Percentiles rank a stretch among this genome's conserved stretches.
These are phyloP conservation scores for Trichophyton verrucosum DNA, from an alignment of 2,329 filamentous ascomycete genomes.

Conservation along the genomic window DNA sequence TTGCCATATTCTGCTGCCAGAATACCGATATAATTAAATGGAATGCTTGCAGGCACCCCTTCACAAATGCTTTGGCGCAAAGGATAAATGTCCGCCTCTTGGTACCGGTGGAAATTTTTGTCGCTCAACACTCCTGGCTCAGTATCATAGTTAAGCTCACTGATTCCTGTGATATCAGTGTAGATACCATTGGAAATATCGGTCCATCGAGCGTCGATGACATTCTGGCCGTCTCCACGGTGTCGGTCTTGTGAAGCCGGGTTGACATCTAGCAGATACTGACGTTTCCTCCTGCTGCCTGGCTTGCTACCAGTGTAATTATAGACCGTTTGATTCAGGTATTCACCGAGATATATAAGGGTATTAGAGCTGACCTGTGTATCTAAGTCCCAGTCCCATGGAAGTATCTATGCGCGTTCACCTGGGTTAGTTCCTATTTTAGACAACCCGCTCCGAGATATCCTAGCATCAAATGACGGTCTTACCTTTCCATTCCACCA, in stretches of 20 bases:
- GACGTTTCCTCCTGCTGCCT: slow-evolving; percentile 33
- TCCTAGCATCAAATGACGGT: background rate
- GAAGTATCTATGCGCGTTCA: slow-evolving; percentile 65
- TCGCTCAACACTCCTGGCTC: slow-evolving; percentile 60
- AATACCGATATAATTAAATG: slow-evolving; percentile 35
- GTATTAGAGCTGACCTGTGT: slow-evolving; percentile 62
- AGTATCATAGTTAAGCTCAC: slow-evolving; percentile 49
- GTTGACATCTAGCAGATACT: slow-evolving; percentile 67
- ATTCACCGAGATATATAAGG: slow-evolving; percentile 50
- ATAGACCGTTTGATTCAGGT: slow-evolving; percentile 56
- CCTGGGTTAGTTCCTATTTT: slow-evolving; percentile 43
- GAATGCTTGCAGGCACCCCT: slow-evolving; percentile 56
- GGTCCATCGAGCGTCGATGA: slow-evolving; percentile 78
- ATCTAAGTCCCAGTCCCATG: slow-evolving; percentile 77
- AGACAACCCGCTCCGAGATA: too few relatives aligned
- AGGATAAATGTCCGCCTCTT: slow-evolving; percentile 60
- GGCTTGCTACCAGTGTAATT: slow-evolving; percentile 29
- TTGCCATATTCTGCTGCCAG: slow-evolving; percentile 30
- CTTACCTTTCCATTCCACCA: slow-evolving; percentile 65
- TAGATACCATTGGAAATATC: slow-evolving; percentile 64
- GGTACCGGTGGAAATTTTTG: slow-evolving; percentile 67
- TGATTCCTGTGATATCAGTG: slow-evolving; percentile 69
- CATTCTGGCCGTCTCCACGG: slow-evolving; percentile 57
- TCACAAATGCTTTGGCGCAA: slow-evolving; percentile 63
- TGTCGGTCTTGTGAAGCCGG: slow-evolving; percentile 51